These are phyloP conservation scores for Ogataea naganishii DNA, from an alignment of 805 yeast genomes.

Conservation along the genomic window DNA sequence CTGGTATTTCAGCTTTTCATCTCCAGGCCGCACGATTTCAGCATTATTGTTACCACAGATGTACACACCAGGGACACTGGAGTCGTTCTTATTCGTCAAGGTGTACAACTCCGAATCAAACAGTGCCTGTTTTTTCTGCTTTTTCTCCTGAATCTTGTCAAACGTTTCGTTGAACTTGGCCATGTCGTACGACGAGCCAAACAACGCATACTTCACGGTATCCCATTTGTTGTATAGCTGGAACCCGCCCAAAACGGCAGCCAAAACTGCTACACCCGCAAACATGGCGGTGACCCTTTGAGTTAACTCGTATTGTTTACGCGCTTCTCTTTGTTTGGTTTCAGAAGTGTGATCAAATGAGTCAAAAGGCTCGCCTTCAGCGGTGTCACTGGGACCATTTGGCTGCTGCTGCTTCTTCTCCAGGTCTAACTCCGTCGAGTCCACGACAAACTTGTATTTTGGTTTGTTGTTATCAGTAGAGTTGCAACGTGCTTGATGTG, in stretches of 20 bases:
- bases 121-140: constrained; percentile 10
- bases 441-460: too few relatives aligned
- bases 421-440: too few relatives aligned
- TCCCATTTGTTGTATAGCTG: constrained; percentile 32
- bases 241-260: constrained; percentile 30
- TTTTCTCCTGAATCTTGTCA: constrained; percentile 19
- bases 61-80: constrained; percentile 48
- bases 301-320: constrained; percentile 27
- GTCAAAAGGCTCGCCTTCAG: too few relatives aligned
- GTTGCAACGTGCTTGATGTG: too few relatives aligned
- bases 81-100: constrained; percentile 26
- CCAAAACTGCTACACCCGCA: constrained; percentile 31
- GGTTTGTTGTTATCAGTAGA: too few relatives aligned
- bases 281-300: constrained; percentile 37
- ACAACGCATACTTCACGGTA: constrained; percentile 25
- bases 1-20: constrained; percentile 21
- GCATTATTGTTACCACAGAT: constrained; percentile 51
- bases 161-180: constrained; percentile 29
- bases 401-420: too few relatives aligned
- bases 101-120: constrained; percentile 12
- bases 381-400: too few relatives aligned
- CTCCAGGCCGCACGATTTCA: constrained; percentile 24
- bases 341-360: too few relatives aligned
- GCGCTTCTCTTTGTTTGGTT: constrained; percentile 8
- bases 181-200: constrained; percentile 21